These are phyloP conservation scores for Alternaria atra DNA, from an alignment of 2,329 filamentous ascomycete species.

Conservation along the genomic window DNA sequence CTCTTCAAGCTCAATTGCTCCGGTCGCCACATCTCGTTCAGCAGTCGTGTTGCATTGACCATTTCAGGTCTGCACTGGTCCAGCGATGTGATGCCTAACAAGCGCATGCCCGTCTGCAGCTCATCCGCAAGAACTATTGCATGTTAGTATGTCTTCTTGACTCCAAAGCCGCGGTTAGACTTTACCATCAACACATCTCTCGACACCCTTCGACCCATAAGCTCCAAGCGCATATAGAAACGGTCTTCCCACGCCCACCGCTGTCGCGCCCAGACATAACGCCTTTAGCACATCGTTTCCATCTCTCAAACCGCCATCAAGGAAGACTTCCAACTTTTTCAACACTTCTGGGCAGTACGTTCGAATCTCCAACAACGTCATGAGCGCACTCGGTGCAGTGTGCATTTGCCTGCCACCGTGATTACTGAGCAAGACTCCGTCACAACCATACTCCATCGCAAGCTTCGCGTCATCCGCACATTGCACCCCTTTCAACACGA, in stretches of 20 bases:
- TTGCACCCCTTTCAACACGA: slow-evolving; percentile 58
- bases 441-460: slow-evolving; percentile 55
- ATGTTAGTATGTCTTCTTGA: slow-evolving; percentile 14
- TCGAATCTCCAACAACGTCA: slow-evolving; percentile 51
- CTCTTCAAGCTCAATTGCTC: slow-evolving; percentile 35
- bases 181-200: slow-evolving; percentile 50
- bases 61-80: slow-evolving; percentile 69
- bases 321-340: slow-evolving; percentile 48
- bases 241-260: slow-evolving; percentile 50
- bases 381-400: slow-evolving; percentile 48
- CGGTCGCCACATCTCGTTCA: slow-evolving; percentile 50
- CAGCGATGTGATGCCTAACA: slow-evolving; percentile 70
- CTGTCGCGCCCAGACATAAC: slow-evolving; percentile 51
- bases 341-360: slow-evolving; percentile 49
- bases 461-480: slow-evolving; percentile 56
- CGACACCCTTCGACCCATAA: slow-evolving; percentile 49
- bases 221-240: slow-evolving; percentile 52
- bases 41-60: slow-evolving; percentile 58
- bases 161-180: slow-evolving; percentile 10
- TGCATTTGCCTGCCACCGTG: slow-evolving; percentile 65
- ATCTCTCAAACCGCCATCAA: slow-evolving; percentile 51
- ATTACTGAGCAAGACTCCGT: slow-evolving; percentile 62
- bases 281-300: slow-evolving; percentile 53
- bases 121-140: slow-evolving; percentile 62
- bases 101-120: slow-evolving; percentile 71